Base-by-base conservation (phyloP, 192 early-diverging fungal genomes). In the Pilaira anomala region DNA sequence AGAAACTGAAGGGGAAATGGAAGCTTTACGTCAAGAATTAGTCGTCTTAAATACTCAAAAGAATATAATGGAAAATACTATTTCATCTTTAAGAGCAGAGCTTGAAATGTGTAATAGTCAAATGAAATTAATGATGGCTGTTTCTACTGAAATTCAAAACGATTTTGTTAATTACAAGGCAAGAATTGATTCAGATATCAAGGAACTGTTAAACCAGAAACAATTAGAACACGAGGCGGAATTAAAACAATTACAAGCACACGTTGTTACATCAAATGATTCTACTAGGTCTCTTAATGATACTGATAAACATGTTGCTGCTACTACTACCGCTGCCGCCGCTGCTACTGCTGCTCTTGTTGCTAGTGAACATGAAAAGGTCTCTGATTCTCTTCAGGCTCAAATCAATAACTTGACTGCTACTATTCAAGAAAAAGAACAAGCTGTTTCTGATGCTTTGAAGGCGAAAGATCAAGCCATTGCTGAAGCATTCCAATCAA, bases 101-200 rank as follows among this genome's bases (percentile, higher is more conserved):
- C 18, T 69, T 6, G 58, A 69, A 21, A 56, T 55, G 60, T 53
- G 54, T 30, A 51, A 69, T 11, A 24, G 52, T 1, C 52, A 69
- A 13, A 61, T 69, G 60, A 50, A 29, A 24, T 40, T 69, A 21
- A 42, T 69, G 33, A 62, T 69, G 67, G 49, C 51, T 3, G 58
- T 69, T 1, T 69, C 67, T 0, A 63, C 60, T 1, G 67, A 69
- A 56, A 62, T 61, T 41, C 67, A 69, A 50, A 54, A 69, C 19
- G 56, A 69, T 14, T 60, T 63, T 29, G 60, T 57, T 3, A 22
- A 9, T 5, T 50, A 56, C 6, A 60, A 49, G 14, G 13, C 24
- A n/a, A 36, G 2, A 24, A 39, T 44, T 7, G 18, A 54, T 14
- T 18, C 24, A 6, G 21, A 53, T 1, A 45, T 69, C 12, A 22